Percentiles rank a stretch among this genome's conserved stretches.
phyloP scores from a whole-genome alignment of 2,329 filamentous ascomycete genomes.

The Venturia carpophila region DNA sequence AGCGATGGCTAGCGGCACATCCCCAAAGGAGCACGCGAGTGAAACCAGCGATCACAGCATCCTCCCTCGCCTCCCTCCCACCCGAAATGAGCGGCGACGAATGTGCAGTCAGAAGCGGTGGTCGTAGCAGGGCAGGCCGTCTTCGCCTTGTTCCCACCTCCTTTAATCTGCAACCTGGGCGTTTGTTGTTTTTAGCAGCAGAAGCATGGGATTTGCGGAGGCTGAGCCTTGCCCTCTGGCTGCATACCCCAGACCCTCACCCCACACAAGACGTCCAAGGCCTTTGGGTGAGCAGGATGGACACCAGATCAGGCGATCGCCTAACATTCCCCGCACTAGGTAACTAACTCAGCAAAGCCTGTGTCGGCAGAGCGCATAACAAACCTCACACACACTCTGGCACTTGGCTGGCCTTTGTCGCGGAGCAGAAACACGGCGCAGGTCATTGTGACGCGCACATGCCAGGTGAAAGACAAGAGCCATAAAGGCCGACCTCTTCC shows the following conservation, averaged over 20 bases:
- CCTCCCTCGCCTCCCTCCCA: neutral
- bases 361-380: too few species aligned
- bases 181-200: slow-evolving; percentile 1
- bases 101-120: neutral
- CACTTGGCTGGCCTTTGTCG: too few species aligned
- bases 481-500: neutral
- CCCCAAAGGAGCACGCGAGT: neutral
- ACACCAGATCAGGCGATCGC: neutral
- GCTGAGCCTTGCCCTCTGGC: neutral
- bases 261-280: too few species aligned
- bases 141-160: neutral
- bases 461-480: neutral
- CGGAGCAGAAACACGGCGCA: neutral
- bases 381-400: too few species aligned
- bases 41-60: neutral
- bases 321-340: neutral
- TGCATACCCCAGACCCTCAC: neutral
- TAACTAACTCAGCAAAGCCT: neutral
- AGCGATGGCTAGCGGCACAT: neutral
- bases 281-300: neutral
- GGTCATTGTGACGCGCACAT: neutral
- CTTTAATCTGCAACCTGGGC: neutral
- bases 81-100: neutral
- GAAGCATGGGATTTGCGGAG: neutral
- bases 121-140: neutral